Evolutionary conservation across 2,329 filamentous ascomycete species (phyloP), one percentile per base, ranked within the genome.

Genomic region (Fonsecaea multimorphosa): DNA sequence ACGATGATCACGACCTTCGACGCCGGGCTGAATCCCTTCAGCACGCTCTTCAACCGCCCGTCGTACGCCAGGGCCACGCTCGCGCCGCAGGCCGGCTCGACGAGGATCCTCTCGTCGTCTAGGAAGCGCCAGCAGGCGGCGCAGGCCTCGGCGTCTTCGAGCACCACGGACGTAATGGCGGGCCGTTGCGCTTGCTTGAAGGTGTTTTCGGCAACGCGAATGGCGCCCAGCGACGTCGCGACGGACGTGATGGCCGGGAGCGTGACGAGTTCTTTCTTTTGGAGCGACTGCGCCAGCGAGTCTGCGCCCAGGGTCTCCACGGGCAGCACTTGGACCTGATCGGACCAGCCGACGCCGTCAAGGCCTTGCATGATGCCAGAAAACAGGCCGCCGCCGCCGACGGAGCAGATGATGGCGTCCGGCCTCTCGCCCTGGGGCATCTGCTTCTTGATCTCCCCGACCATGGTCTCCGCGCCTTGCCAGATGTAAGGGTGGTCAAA

Each of bases 51-150:
- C 49, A 73, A 34, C 16, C 66, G 49, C 12, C 61, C 68, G 31
- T 70, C 67, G 58, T 73, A 72, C 11, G 67, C 67, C 29, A 71
- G 55, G 4, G 71, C 91, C 12, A 96, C 78, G 59, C 89, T 90
- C 5, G 94, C 92, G 0, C 93, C 93, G 76, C 94, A 97, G 0
- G 93, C 88, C 38, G 90, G 82, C 80, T 98, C 94, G 2, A 97
- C 91, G 64, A 97, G 81, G 63, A 94, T 79, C 29, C 90, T 82
- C 72, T 93, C 91, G 67, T 96, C 92, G 70, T 97, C 91, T 9
- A 91, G 89, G 68, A 97, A 88, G 27, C 86, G 83, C 73, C 90
- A 87, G 61, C 89, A 91, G 2, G 89, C 93, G 78, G 89, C 86
- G 22, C 91, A 92, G 0, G 94, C 93, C 73, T 95, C 91, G 2